These are phyloP conservation scores for Solanum lignicaule DNA, from an alignment of 257 asterid genomes.

Conservation along the genomic window DNA sequence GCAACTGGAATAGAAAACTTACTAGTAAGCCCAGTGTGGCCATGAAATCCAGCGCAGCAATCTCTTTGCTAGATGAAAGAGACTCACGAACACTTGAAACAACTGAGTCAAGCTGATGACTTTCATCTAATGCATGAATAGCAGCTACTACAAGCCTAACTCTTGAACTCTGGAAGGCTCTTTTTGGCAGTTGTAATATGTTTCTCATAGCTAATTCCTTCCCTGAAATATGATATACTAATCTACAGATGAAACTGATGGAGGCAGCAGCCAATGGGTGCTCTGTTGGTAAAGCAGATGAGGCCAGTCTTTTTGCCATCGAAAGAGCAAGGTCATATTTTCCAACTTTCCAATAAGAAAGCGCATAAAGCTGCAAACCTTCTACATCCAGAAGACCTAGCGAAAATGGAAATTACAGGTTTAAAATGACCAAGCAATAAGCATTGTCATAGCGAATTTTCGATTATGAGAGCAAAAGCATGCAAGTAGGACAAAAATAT, in stretches of 20 bases:
- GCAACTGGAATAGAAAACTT: constrained; percentile 22
- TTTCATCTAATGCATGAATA: constrained; percentile 62
- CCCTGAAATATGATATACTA: constrained; percentile 64
- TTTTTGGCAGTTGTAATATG: constrained; percentile 79
- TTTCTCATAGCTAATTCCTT: constrained; percentile 55
- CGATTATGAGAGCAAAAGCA: background rate
- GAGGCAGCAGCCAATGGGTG: constrained; percentile 50
- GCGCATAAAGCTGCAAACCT: constrained; percentile 73
- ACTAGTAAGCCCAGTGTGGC: constrained; percentile 71
- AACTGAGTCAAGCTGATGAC: constrained; percentile 57
- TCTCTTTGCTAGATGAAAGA: constrained; percentile 46
- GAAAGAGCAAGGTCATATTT: constrained; percentile 63
- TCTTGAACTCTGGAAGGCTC: constrained; percentile 52
- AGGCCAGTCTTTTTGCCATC: constrained; percentile 50
- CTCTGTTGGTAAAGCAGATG: constrained; percentile 57
- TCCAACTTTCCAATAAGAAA: constrained; percentile 76
- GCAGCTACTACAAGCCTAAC: constrained; percentile 60
- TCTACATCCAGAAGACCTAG: constrained; percentile 74
- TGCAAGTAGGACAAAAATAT: background rate
- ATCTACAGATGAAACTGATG: constrained; percentile 57
- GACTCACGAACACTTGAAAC: constrained; percentile 60
- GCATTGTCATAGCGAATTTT: background rate
- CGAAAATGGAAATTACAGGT: constrained; percentile 5
- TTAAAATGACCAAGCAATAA: background rate
- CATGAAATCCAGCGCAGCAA: constrained; percentile 55